phyloP scores from a whole-genome alignment of 2,329 filamentous ascomycete species.

The Polychaeton citri region DNA sequence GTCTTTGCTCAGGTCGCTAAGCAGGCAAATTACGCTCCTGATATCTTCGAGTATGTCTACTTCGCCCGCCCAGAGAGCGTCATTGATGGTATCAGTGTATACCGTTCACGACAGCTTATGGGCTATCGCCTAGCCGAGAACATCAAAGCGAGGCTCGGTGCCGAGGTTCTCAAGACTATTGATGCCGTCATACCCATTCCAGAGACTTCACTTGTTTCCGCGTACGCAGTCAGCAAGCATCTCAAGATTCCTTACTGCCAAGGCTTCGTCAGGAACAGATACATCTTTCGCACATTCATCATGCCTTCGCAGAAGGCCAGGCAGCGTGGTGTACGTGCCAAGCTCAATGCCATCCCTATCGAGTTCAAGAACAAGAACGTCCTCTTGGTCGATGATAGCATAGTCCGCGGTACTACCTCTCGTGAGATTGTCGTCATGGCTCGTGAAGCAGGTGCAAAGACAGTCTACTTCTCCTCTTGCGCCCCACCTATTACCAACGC shows the following conservation, averaged over 20 bases:
- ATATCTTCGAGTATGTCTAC: constrained; percentile 83
- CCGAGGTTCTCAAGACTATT: constrained; percentile 59
- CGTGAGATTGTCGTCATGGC: constrained; percentile 74
- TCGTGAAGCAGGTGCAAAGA: constrained; percentile 66
- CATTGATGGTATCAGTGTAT: constrained; percentile 80
- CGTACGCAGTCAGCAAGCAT: constrained; percentile 59
- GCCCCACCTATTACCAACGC: constrained; percentile 69
- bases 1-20: constrained; percentile 63
- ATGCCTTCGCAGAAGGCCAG: constrained; percentile 70
- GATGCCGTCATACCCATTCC: constrained; percentile 77
- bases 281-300: constrained; percentile 79
- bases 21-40: constrained; percentile 59
- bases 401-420: constrained; percentile 75
- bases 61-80: constrained; percentile 69
- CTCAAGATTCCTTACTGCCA: constrained; percentile 66
- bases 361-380: constrained; percentile 76
- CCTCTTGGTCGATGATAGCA: constrained; percentile 76
- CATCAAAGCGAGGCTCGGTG: constrained; percentile 53
- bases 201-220: constrained; percentile 71
- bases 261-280: constrained; percentile 80
- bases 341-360: constrained; percentile 72
- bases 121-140: constrained; percentile 65
- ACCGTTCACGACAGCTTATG: constrained; percentile 77
- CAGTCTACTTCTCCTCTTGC: constrained; percentile 73
- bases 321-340: constrained; percentile 76